Evolutionary conservation across 805 yeast genomes (phyloP), one percentile per base, ranked within the genome.

Genomic region (Wilhelminamyces savonicus): DNA sequence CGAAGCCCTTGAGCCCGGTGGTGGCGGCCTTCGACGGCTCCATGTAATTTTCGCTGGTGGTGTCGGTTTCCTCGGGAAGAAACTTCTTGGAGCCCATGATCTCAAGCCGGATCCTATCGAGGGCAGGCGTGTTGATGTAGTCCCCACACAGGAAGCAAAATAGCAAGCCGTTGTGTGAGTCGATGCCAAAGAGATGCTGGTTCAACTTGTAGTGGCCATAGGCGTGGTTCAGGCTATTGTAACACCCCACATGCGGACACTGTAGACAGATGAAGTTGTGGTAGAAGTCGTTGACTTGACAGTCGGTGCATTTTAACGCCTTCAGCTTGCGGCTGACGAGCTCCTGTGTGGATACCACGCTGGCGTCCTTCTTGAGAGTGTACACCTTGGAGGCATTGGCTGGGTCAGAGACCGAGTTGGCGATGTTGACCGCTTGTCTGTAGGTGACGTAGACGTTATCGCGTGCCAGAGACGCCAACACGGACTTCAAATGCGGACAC

Each of bases 1-100:
- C 78, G 43, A 92, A 74, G 3, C 98, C 98, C 30, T 82, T 71
- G 13, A 92, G 61, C 0, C 97, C 97, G n/a, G 78, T 71, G 5
- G 75, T 65, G 1, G 88, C 81, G 30, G 69, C 70, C 43, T 48
- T 56, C 13, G 62, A 52, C 21, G 85, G 83, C 23, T 39, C 38
- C 11, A 34, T 23, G 39, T 48, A 57, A 30, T 40, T 41, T 27
- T 21, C 13, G 3, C 26, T 31, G 12, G 19, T 8, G 19, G 19
- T 17, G 22, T 22, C 34, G 7, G 28, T 20, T 7, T 19, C 22
- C 13, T 19, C 15, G 13, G 21, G 15, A n/a, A 6, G 17, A 8
- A 6, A 17, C 19, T 17, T 8, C 8, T 8, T 6, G 19, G 19
- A 7, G n/a, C 39, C 39, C 12, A 30, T 30, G 10, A 49, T 47